Base-by-base conservation (phyloP, 2,329 filamentous ascomycete genomes). In the Metarhizium robertsii region DNA sequence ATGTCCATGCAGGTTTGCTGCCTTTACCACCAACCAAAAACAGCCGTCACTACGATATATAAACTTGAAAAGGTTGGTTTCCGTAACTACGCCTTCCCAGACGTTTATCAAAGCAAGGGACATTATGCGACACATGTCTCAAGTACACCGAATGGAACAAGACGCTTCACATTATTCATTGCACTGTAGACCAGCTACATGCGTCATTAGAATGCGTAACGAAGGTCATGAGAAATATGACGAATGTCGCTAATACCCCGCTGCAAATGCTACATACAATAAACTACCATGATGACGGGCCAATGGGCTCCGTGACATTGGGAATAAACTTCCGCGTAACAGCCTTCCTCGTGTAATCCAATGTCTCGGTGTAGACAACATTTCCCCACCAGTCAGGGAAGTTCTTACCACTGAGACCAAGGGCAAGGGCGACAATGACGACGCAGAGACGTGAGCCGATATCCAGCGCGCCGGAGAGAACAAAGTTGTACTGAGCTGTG, bases 391-490 rank as follows among this genome's bases (percentile, higher is more conserved):
- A 84, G 0, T 65, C 56, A 0, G 77, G 75, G 52, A 58, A 56
- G 13, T 49, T 54, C 32, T 40, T 48, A 6, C 48, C 49, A 30
- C 48, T 43, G 7, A 61, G 48, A 30, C 56, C 55, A 49, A 79
- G 69, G 25, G 72, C 69, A 16, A 80, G 65, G 13, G 59, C 61
- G 60, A 80, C 78, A 38, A 83, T 73, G 30, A 83, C 64, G 49
- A 83, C 75, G n/a, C 77, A 75, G 10, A 84, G 64, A 1, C 76
- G 77, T 0, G 81, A 73, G 20, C 79, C 81, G 48, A 77, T 75
- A 53, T 83, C 80, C 32, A 84, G 69, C 2, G 76, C 79, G 0
- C 79, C 80, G 8, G 79, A 81, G 0, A 80, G 71, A 52, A 81
- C 72, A 57, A 81, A 84, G 68, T 83, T 84, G 70, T 81, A 84